Percentiles rank a stretch among this genome's conserved stretches.
These are phyloP conservation scores for Marchantia polymorpha DNA, from an alignment of 225 moss, liverwort and hornwort species.

Conservation along the genomic window DNA sequence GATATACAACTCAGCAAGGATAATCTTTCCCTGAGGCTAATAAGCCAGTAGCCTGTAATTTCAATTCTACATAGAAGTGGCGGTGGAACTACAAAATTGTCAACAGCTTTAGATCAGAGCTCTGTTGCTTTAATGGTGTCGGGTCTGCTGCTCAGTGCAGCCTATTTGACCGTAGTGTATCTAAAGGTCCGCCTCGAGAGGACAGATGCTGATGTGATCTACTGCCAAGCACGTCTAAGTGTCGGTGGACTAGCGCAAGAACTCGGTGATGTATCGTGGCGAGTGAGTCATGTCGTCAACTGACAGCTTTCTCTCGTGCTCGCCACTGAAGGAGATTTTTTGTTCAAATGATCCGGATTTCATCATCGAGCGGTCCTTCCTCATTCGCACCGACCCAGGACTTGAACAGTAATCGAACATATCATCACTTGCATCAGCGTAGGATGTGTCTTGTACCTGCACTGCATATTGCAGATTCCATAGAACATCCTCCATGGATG, in stretches of 20 bases:
- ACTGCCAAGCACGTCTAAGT: neutral
- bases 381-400: conserved; percentile 42
- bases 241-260: conserved; percentile 34
- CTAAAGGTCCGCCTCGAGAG: neutral
- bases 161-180: neutral
- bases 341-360: conserved; percentile 43
- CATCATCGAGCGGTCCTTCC: conserved; percentile 34
- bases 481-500: conserved; percentile 96
- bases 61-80: neutral
- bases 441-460: conserved; percentile 75
- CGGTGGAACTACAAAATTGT: conserved; percentile 28
- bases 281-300: conserved; percentile 34
- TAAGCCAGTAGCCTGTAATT: neutral
- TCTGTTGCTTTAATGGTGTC: neutral
- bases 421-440: conserved; percentile 47
- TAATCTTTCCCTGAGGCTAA: neutral
- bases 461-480: conserved; percentile 99
- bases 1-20: neutral
- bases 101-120: conserved; percentile 16
- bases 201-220: neutral
- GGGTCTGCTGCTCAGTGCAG: neutral
- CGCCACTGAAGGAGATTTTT: conserved; percentile 35
- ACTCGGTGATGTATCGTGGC: conserved; percentile 36
- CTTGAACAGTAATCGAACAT: conserved; percentile 46
- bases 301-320: conserved; percentile 44